Evolutionary conservation across 2,329 filamentous ascomycete genomes (phyloP), one percentile per base, ranked within the genome.

Genomic region (Huntiella savannae): DNA sequence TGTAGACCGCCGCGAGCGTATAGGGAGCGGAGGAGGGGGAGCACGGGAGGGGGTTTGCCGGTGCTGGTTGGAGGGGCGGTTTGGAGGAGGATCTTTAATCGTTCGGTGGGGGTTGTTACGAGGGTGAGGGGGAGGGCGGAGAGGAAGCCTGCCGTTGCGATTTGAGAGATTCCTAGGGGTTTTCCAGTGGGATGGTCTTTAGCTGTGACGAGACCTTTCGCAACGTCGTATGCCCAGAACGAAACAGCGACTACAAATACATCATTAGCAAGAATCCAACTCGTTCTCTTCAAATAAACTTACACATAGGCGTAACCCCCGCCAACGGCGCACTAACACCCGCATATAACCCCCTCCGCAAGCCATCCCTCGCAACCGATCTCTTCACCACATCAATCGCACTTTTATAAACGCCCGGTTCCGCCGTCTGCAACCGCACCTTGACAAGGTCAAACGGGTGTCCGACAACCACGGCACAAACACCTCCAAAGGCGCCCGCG

Each of bases 61-160:
- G 94, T 92, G 67, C 95, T 82, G 57, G 87, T 88, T 0, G 87
- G 83, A 1, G 78, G 77, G 36, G 91, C 78, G 62, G 84, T 92
- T 63, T 98, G 91, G 1, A 98, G 79, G 52, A 98, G 86, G 47
- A 98, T 88, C 66, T 98, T 98, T 55, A 98, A 86, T 58, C 91
- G 88, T 71, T 98, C 91, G 61, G 98, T 96, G 51, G 91, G 91
- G 4, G 91, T 91, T n/a, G 91, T 96, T 67, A 98, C 95, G 63
- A 84, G 65, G 3, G 91, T 98, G 85, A 93, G 93, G 57, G 91
- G 91, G 50, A 98, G 82, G 51, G 91, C 91, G 58, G 84, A 93
- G 74, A 98, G 92, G 75, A 95, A 95, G 53, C 91, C 91, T 11
- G 91, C 91, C 33, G 84, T 75, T 33, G 84, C 91, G 63, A 92